These are phyloP conservation scores for Ramaria rubella DNA, from an alignment of 768 basidiomycete genomes.

Conservation along the genomic window DNA sequence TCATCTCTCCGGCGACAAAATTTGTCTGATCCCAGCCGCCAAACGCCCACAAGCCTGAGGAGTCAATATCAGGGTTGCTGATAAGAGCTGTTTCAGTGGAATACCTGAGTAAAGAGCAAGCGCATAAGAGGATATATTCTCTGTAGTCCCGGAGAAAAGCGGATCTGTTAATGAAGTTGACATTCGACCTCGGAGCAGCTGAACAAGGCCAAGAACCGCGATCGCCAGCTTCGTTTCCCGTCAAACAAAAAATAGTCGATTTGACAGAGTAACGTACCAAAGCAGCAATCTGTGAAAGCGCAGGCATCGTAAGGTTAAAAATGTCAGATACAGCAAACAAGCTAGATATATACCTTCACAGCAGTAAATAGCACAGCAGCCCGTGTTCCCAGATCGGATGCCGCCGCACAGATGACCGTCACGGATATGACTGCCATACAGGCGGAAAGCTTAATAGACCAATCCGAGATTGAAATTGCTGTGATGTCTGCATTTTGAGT, in stretches of 20 bases:
- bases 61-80: neutral
- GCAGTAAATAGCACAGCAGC: conserved; percentile 82
- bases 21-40: conserved; percentile 96
- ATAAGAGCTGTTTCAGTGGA: too few species aligned
- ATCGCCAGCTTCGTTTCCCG: conserved; percentile 39
- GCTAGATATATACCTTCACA: conserved; percentile 64
- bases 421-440: conserved; percentile 63
- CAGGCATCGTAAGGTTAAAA: too few species aligned
- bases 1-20: conserved; percentile 87
- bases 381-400: conserved; percentile 70
- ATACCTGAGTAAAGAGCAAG: conserved; percentile 87
- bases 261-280: conserved; percentile 40
- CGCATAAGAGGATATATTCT: conserved; percentile 78
- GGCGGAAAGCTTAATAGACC: conserved; percentile 88
- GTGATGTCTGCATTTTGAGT: conserved; percentile 62
- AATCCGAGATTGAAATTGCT: conserved; percentile 75
- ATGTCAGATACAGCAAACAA: conserved; percentile 8
- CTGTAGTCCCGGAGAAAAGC: conserved; percentile 66
- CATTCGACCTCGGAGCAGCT: conserved; percentile 62
- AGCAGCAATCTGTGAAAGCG: conserved; percentile 58
- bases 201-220: conserved; percentile 71
- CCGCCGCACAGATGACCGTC: conserved; percentile 67
- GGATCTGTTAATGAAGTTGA: conserved; percentile 60
- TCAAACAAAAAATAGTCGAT: neutral
- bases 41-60: conserved; percentile 68